These are phyloP conservation scores for Pezicula neosporulosa DNA, from an alignment of 2,329 filamentous ascomycete genomes.

Conservation along the genomic window DNA sequence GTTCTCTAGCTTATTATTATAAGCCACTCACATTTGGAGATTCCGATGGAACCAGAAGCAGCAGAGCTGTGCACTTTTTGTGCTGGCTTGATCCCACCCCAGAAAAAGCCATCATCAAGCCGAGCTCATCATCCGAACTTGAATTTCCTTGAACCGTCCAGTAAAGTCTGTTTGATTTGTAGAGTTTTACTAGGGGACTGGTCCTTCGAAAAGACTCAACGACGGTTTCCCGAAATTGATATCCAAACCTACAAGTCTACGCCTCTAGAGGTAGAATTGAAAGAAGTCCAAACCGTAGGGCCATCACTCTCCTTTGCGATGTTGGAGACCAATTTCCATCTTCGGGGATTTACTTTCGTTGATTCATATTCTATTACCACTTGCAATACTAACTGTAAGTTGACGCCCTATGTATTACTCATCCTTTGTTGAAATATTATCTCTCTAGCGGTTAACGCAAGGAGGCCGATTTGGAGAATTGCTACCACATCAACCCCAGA, in stretches of 20 bases:
- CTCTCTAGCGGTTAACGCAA: not conserved
- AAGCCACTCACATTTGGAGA: no score
- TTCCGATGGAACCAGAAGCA: not conserved
- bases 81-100: not conserved
- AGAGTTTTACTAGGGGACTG: not conserved
- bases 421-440: not conserved
- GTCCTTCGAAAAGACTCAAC: not conserved
- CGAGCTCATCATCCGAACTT: not conserved
- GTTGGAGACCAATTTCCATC: not conserved
- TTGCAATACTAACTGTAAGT: not conserved
- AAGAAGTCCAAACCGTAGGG: not conserved
- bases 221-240: not conserved
- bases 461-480: not conserved
- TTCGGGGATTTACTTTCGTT: not conserved
- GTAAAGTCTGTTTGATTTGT: not conserved
- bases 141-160: not conserved
- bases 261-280: not conserved
- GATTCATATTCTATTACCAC: not conserved
- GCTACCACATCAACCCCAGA: not conserved
- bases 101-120: not conserved
- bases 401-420: not conserved
- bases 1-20: no score
- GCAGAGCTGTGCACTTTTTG: not conserved
- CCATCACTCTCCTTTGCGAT: not conserved
- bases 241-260: not conserved